Percentiles rank a stretch among this genome's conserved stretches.
Conservation (phyloP, 371 early-diverging fungal species). For the Sporodiniella umbellata region DNA sequence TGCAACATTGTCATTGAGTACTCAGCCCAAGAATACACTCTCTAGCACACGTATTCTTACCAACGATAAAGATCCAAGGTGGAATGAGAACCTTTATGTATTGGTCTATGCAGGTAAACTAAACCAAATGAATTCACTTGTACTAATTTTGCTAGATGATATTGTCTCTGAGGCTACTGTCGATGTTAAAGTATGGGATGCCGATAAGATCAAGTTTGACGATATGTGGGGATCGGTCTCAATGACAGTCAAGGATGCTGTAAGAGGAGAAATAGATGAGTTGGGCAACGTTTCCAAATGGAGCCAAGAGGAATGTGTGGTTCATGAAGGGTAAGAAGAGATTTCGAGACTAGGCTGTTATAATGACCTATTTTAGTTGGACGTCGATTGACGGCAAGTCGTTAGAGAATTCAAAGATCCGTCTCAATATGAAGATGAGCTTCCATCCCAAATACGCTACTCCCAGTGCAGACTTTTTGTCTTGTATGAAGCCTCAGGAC, state of each 20-base stretch:
- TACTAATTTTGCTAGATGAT: slow-evolving; percentile 22
- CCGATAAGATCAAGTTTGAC: slow-evolving; percentile 42
- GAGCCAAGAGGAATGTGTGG: slow-evolving; percentile 33
- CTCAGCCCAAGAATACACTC: slow-evolving; percentile 30
- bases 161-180: slow-evolving; percentile 33
- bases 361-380: slow-evolving; percentile 19
- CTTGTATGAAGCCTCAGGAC: slow-evolving; percentile 8
- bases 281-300: slow-evolving; percentile 32
- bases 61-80: slow-evolving; percentile 41
- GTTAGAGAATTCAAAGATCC: slow-evolving; percentile 25
- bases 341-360: not conserved
- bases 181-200: slow-evolving; percentile 45
- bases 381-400: slow-evolving; percentile 36
- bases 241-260: slow-evolving; percentile 28
- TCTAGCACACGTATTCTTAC: slow-evolving; percentile 40
- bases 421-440: slow-evolving; percentile 33
- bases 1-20: slow-evolving; percentile 32
- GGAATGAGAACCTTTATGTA: slow-evolving; percentile 41
- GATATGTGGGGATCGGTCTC: slow-evolving; percentile 40
- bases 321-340: slow-evolving; percentile 40
- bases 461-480: slow-evolving; percentile 12
- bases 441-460: slow-evolving; percentile 47
- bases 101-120: slow-evolving; percentile 25
- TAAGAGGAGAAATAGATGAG: slow-evolving; percentile 27
- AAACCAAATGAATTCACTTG: not conserved